Conservation (phyloP, 768 basidiomycete species). For the Mycena polygramma region DNA sequence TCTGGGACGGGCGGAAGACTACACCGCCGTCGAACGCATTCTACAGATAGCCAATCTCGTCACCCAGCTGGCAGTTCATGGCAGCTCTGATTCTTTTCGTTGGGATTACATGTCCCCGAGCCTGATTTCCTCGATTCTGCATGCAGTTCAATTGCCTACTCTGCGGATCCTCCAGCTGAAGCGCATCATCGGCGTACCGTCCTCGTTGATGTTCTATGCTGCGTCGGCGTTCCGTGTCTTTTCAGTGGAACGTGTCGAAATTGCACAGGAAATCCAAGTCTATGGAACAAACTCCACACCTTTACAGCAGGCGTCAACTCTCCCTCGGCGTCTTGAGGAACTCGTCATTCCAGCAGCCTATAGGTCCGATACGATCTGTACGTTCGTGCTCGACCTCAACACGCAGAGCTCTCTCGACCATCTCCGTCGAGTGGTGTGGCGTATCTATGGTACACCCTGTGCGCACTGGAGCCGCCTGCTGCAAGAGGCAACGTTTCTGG, state of each 20-base stretch:
- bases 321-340: not conserved
- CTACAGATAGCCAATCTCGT: not conserved
- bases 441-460: not conserved
- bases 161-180: not conserved
- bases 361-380: not conserved
- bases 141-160: not conserved
- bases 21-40: not conserved
- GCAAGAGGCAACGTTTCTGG: not conserved
- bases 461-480: not conserved
- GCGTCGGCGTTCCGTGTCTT: not conserved
- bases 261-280: not conserved
- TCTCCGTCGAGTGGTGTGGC: not conserved
- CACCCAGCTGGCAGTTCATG: not conserved
- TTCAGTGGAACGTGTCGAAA: not conserved
- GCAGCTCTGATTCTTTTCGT: not conserved
- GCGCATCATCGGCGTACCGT: constrained; percentile 4
- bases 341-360: not conserved
- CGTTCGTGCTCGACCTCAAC: not conserved
- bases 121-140: not conserved
- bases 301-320: not conserved
- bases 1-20: not conserved
- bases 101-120: not conserved
- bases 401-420: not conserved
- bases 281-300: too few species aligned
- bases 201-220: constrained; percentile 4